Evolutionary conservation across 495 filamentous ascomycete genomes (phyloP).

Genomic region (Barbatosphaeria neglecta): DNA sequence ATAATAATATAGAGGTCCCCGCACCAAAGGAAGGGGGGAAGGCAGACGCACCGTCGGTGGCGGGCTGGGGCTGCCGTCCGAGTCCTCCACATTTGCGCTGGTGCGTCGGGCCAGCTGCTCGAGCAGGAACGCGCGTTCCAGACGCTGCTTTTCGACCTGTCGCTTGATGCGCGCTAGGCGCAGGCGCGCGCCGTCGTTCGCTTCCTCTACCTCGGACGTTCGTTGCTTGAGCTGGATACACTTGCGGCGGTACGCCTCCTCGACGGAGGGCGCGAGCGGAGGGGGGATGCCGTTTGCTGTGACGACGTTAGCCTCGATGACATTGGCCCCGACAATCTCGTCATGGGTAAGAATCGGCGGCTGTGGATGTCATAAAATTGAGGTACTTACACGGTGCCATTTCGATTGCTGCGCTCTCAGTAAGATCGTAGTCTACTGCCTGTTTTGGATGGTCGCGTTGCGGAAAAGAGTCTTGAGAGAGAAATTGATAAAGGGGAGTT

Average conservation of each 20-base stretch:
- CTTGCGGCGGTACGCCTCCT: constrained; percentile 92
- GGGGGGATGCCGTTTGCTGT: constrained; percentile 40
- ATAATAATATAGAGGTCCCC: no score
- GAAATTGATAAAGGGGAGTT: no score
- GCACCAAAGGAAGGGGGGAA: constrained; percentile 16
- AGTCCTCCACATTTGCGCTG: constrained; percentile 66
- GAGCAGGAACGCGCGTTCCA: constrained; percentile 81
- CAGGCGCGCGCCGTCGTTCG: constrained; percentile 67
- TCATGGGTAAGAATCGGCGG: no score
- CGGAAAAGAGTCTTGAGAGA: not conserved
- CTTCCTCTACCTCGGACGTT: constrained; percentile 77
- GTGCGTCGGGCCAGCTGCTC: constrained; percentile 79
- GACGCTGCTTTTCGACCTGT: constrained; percentile 78
- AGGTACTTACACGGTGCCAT: not conserved
- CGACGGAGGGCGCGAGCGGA: constrained; percentile 80
- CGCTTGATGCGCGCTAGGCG: constrained; percentile 72
- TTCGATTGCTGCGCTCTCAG: not conserved
- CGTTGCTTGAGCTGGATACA: constrained; percentile 90
- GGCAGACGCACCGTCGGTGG: constrained; percentile 50
- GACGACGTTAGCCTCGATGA: not conserved
- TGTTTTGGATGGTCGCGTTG: no score
- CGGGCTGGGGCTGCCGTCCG: constrained; percentile 59
- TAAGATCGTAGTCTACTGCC: not conserved
- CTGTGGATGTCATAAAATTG: no score
- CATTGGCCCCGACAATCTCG: no score